These are phyloP conservation scores for Sextonia rubra DNA, from an alignment of 164 flowering plant genomes.

Conservation along the genomic window DNA sequence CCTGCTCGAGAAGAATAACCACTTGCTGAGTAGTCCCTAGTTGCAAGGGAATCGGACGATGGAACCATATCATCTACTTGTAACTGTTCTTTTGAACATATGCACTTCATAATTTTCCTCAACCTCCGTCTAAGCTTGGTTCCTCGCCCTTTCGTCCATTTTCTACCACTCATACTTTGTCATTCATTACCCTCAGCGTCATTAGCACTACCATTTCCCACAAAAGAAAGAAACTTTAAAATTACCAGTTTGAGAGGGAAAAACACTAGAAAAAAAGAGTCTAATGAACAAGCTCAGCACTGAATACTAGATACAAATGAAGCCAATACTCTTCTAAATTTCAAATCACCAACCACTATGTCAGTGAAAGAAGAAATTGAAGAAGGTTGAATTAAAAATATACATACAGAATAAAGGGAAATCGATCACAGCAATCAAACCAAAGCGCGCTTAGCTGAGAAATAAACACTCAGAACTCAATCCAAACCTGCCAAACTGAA, in stretches of 20 bases:
- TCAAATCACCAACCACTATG: neutral
- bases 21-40: slow-evolving; percentile 80
- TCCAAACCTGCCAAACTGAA: no score
- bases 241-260: neutral
- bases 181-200: slow-evolving; percentile 20
- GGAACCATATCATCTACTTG: slow-evolving; percentile 43
- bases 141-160: slow-evolving; percentile 29
- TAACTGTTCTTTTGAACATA: slow-evolving; percentile 58
- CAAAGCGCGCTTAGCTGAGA: neutral
- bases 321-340: neutral
- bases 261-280: neutral
- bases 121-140: slow-evolving; percentile 23
- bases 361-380: neutral
- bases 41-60: slow-evolving; percentile 76
- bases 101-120: slow-evolving; percentile 64
- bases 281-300: slow-evolving; percentile 8
- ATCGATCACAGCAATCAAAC: neutral
- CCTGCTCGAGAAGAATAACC: slow-evolving; percentile 62
- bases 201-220: slow-evolving; percentile 17
- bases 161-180: slow-evolving; percentile 12
- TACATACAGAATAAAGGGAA: neutral
- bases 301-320: neutral
- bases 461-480: neutral
- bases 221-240: slow-evolving; percentile 11
- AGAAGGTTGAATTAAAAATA: neutral